Evolutionary conservation across 2,329 filamentous ascomycete genomes (phyloP).

Genomic region (Penicillium thymicola): DNA sequence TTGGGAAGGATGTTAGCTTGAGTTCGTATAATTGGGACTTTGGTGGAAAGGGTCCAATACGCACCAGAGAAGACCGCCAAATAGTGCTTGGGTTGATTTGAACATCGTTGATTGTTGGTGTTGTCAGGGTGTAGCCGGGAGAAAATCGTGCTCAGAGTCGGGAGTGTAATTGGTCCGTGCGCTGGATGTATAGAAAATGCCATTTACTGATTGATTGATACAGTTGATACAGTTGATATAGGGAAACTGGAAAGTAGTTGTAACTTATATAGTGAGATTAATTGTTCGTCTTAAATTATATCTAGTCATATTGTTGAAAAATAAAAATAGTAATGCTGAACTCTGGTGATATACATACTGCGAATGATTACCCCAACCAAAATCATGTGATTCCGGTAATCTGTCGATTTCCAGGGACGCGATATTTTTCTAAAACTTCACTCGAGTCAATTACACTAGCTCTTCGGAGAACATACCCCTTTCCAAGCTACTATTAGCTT

Average conservation of each 20-base stretch:
- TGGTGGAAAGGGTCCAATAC: slow-evolving; percentile 9
- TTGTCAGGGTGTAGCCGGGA: slow-evolving; percentile 11
- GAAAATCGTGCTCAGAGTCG: slow-evolving; percentile 26
- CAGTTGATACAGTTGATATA: background rate
- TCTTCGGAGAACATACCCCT: slow-evolving; percentile 7
- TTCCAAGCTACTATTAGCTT: slow-evolving; percentile 9
- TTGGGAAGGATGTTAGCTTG: slow-evolving; percentile 17
- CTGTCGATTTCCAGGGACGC: slow-evolving; percentile 16
- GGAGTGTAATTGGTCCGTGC: slow-evolving; percentile 24
- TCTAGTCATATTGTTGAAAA: background rate
- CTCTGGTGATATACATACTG: background rate
- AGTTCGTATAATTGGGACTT: background rate
- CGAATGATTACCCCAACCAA: slow-evolving; percentile 15
- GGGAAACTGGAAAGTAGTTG: background rate
- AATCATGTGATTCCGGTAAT: slow-evolving; percentile 23
- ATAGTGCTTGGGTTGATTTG: slow-evolving; percentile 72
- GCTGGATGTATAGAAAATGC: background rate
- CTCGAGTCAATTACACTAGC: slow-evolving; percentile 4
- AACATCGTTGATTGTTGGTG: slow-evolving; percentile 62
- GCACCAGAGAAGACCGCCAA: slow-evolving; percentile 79
- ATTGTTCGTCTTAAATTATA: background rate
- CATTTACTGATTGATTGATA: background rate
- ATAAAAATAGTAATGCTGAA: background rate
- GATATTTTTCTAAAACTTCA: slow-evolving; percentile 5
- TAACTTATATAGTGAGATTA: too few species aligned